Base-by-base conservation (phyloP, 441 rosid species). In the Croton laevigatus region DNA sequence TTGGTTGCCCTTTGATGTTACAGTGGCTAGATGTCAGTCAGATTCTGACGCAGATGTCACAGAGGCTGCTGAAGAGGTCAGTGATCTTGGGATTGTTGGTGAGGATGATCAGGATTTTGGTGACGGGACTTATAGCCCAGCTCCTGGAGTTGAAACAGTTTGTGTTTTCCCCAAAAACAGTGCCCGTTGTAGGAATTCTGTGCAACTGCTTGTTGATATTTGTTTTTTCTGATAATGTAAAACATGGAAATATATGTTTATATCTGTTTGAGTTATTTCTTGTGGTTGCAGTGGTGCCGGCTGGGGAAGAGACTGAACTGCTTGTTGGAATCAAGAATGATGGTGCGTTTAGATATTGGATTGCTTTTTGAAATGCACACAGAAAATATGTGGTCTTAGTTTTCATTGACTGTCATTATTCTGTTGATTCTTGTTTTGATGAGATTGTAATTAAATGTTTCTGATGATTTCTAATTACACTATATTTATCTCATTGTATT, bases 301-400 rank as follows among this genome's bases (percentile, higher is more conserved):
- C 98, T 65, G 99, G 99, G 66, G 97, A 91, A 81, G 97, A 90
- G 76, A 77, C 91, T 71, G 97, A 91, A 76, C 78, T 96, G 38
- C 88, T 96, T 48, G 94, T 88, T 80, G 98, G 91, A 73, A 54
- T 96, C 66, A 94, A 86, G 80, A 93, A 96, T 76, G 94, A 88
- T 71, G 98, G 99, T 96, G 89, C 65, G 49, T 20, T 70, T 68
- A 59, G 45, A 48, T 37, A 42, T 59, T 66, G 42, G 71, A 38
- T 69, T 64, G 12, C 36, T 8, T 68, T 70, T 59, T 44, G 6
- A 46, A 34, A 22, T 20, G 62, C 44, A 55, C 74, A 45, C 51
- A 27, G n/a, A 38, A 42, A 65, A 38, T 71, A 51, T 32, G 62
- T 11, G 42, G 27, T 16, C 48, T 12, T 57, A 51, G 4, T 64